Conservation (phyloP, 2,329 filamentous ascomycete genomes). For the Aureobasidium vineae region DNA sequence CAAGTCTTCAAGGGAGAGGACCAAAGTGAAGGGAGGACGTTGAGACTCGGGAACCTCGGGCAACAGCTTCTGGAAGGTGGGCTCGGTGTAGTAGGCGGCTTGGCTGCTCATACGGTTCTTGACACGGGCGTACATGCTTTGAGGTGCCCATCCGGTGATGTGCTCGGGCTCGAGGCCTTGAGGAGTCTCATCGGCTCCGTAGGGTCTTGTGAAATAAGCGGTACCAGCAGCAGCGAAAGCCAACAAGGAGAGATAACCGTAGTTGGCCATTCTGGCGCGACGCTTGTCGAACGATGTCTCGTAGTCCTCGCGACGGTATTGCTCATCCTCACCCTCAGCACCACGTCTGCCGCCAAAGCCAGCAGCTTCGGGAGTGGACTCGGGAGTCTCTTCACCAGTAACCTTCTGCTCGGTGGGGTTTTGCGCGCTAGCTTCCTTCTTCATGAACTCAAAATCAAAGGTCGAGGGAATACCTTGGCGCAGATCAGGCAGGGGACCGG, state of each 20-base stretch:
- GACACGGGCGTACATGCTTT: conserved; percentile 76
- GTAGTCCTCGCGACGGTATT: conserved; percentile 76
- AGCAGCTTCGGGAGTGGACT: conserved; percentile 28
- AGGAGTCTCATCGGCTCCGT: conserved; percentile 67
- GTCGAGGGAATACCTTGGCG: conserved; percentile 95
- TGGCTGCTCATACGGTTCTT: conserved; percentile 71
- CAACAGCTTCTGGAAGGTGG: conserved; percentile 88
- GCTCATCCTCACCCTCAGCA: conserved; percentile 50
- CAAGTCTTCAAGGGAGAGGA: conserved; percentile 89
- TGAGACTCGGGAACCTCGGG: conserved; percentile 76
- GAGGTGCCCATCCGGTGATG: conserved; percentile 74
- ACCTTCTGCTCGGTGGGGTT: conserved; percentile 30
- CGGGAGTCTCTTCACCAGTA: conserved; percentile 35
- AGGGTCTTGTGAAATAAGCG: conserved; percentile 81
- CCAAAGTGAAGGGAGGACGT: conserved; percentile 85
- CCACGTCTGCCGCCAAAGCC: conserved; percentile 34
- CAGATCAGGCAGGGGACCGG: conserved; percentile 76
- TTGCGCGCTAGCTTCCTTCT: conserved; percentile 34
- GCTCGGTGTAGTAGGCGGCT: conserved; percentile 92
- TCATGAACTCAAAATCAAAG: conserved; percentile 69
- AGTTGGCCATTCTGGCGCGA: conserved; percentile 71
- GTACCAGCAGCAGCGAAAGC: conserved; percentile 57
- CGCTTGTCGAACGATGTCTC: conserved; percentile 86
- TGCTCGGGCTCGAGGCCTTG: conserved; percentile 59
- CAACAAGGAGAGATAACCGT: conserved; percentile 64